A percentile compares a stretch with the other conserved stretches of the same genome.
phyloP scores from a whole-genome alignment of 208 protist species.

The Crithidia fasciculata region DNA sequence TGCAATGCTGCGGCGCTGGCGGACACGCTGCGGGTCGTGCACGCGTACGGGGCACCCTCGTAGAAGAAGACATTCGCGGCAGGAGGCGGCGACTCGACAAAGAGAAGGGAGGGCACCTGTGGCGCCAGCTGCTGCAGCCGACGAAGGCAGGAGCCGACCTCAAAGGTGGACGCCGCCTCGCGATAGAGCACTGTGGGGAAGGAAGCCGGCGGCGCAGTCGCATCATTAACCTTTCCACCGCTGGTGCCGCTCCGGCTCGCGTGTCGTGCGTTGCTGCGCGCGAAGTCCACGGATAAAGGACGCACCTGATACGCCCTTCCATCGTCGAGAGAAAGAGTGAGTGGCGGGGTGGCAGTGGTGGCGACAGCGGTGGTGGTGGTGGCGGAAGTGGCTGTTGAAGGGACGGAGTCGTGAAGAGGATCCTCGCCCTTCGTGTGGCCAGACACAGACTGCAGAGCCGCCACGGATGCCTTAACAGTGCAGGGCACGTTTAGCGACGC shows the following conservation, averaged over 20 bases:
- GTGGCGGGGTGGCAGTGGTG: neutral
- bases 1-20: slow-evolving; percentile 19
- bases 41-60: slow-evolving; percentile 70
- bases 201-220: slow-evolving; percentile 2
- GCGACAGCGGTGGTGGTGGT: neutral
- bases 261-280: neutral
- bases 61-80: slow-evolving; percentile 64
- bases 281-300: neutral
- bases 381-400: neutral
- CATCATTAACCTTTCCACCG: neutral
- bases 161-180: slow-evolving; percentile 20
- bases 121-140: slow-evolving; percentile 13
- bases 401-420: no score
- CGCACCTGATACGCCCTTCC: neutral
- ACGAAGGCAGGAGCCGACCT: slow-evolving; percentile 30
- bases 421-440: neutral
- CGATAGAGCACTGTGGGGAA: slow-evolving; percentile 22
- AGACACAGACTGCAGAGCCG: neutral
- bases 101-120: slow-evolving; percentile 40
- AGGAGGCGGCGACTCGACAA: slow-evolving; percentile 69
- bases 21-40: slow-evolving; percentile 32
- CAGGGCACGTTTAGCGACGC: no score
- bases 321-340: neutral
- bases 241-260: neutral
- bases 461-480: neutral